Percentiles rank a stretch among this genome's conserved stretches.
Evolutionary conservation across 371 early-diverging fungal species (phyloP).

Genomic region (Lichtheimia corymbifera): DNA sequence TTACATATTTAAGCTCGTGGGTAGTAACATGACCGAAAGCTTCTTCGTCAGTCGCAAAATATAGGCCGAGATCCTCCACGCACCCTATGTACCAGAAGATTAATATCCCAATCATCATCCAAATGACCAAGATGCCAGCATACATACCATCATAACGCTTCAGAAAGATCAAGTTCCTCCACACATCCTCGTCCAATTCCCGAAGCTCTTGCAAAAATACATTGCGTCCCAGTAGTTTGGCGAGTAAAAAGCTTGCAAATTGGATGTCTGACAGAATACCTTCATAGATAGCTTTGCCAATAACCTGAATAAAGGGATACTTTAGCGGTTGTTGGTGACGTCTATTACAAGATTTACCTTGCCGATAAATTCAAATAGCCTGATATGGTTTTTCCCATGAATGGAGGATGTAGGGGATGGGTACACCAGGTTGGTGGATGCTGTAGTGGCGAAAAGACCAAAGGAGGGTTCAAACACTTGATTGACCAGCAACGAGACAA

Average conservation of each 20-base stretch:
- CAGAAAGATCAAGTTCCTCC: conserved; percentile 75
- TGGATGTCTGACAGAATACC: conserved; percentile 84
- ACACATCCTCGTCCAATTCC: conserved; percentile 80
- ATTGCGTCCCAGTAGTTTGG: conserved; percentile 76
- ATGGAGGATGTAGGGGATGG: conserved; percentile 60
- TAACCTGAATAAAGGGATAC: conserved; percentile 33
- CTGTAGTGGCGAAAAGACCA: conserved; percentile 72
- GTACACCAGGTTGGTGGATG: conserved; percentile 66
- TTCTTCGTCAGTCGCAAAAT: conserved; percentile 69
- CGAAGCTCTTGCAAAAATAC: conserved; percentile 82
- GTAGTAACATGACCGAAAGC: conserved; percentile 51
- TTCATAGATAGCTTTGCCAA: conserved; percentile 91
- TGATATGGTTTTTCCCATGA: conserved; percentile 55
- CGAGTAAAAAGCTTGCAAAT: conserved; percentile 86
- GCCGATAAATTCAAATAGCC: conserved; percentile 81
- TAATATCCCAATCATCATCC: conserved; percentile 40
- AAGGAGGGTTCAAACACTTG: conserved; percentile 79
- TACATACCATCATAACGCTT: conserved; percentile 73
- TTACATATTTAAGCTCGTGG: conserved; percentile 50
- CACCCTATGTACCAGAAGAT: conserved; percentile 39
- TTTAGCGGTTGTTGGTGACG: not conserved
- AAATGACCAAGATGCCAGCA: conserved; percentile 35
- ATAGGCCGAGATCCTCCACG: conserved; percentile 65
- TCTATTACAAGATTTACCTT: conserved; percentile 29
- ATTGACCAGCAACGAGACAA: conserved; percentile 72